Base-by-base conservation (phyloP, 768 basidiomycete species). In the Ramaria sp. region DNA sequence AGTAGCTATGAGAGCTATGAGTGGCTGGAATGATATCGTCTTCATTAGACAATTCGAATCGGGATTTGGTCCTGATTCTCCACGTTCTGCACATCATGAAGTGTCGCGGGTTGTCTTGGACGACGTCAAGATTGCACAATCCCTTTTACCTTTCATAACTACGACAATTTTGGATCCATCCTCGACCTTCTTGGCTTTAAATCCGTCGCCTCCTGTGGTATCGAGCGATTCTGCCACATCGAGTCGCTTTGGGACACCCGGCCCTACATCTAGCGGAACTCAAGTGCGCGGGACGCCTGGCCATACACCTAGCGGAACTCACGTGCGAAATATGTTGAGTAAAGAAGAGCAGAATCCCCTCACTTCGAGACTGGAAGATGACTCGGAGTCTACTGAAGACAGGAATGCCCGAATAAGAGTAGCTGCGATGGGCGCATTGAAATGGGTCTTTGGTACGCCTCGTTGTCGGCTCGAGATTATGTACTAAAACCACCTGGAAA, bases 371-470 rank as follows among this genome's bases (percentile, higher is more conserved):
- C 60, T 63, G 68, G 85, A 86, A 20, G 80, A 79, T 22, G 73
- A 77, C 1, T 85, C 87, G 53, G 90, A 92, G 68, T 78, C 69
- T 45, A 83, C 84, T 52, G 64, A 68, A n/a, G 90, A 92, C 63
- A 71, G 85, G 46, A 77, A 74, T 48, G 88, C 85, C 7, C 75
- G 90, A 51, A 61, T 91, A 50, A 75, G 90, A 19, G 76, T 86
- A 12, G 79, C 81, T 31, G 85, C 80, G 3, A 72, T 91, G 17
- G 86, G 86, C 12, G 79, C 79, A 7, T 61, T 87, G 11, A 73
- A 73, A 59, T 87, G 82, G 79, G 64, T 85, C 3, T 51, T 88
- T 53, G 79, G 84, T 87, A 67, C 50, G 78, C 38, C 7, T 47
- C 54, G 22, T 33, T 38, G 45, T 13, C 13, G 27, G 4, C 52